These are phyloP conservation scores for Vitis rupestris DNA, from an alignment of 164 flowering plant genomes.

Conservation along the genomic window DNA sequence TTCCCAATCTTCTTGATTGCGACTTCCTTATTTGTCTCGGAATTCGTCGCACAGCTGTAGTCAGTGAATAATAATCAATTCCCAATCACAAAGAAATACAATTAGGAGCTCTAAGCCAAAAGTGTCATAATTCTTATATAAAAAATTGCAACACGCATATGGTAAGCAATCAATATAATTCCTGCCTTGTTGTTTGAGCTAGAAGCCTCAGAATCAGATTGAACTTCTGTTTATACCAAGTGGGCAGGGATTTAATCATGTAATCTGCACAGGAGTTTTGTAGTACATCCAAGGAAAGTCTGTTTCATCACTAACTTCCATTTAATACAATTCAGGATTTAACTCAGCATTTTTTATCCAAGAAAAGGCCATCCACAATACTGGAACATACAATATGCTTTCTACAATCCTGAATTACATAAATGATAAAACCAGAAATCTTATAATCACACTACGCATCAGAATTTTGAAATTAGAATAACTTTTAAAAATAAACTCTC, in stretches of 20 bases:
- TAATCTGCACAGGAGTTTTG: neutral
- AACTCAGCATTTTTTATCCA: neutral
- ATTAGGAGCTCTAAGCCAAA: neutral
- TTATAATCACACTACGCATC: no score
- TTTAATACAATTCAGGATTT: neutral
- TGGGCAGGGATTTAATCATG: neutral
- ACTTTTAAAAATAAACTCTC: no score
- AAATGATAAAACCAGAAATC: no score
- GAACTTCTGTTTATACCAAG: neutral
- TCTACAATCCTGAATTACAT: no score
- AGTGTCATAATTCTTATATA: neutral
- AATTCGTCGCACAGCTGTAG: slow-evolving; percentile 61
- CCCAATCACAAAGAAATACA: neutral
- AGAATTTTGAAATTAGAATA: no score
- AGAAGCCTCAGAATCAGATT: neutral
- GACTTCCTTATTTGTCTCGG: slow-evolving; percentile 71
- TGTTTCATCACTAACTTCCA: neutral
- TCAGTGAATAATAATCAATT: neutral
- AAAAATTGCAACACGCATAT: neutral
- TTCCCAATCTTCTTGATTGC: slow-evolving; percentile 81
- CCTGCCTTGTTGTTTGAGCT: neutral
- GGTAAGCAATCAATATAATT: neutral
- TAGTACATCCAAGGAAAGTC: neutral
- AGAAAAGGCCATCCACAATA: no score
- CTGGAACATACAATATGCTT: no score